Conservation (phyloP, 2,329 filamentous ascomycete genomes). For the Gaeumannomyces tritici region DNA sequence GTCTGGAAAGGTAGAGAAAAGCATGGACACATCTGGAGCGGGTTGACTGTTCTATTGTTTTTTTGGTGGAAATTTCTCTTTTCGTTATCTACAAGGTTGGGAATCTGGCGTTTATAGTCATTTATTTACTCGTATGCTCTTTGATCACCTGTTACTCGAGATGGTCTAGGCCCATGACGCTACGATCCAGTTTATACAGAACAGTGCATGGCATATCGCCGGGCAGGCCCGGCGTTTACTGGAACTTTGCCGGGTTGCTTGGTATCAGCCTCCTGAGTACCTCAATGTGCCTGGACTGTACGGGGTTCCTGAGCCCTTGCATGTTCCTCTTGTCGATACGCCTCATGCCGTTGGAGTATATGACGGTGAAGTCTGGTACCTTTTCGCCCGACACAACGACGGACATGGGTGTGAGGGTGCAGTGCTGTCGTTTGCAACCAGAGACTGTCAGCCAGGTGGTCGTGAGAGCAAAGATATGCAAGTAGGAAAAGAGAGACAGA, state of each 20-base stretch:
- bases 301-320: slow-evolving; percentile 52
- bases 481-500: background rate
- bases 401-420: slow-evolving; percentile 59
- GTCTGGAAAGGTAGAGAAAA: background rate
- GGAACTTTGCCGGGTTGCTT: slow-evolving; percentile 47
- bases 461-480: background rate
- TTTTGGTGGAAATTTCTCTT: background rate
- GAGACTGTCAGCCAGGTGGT: background rate
- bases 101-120: too few species aligned
- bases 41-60: background rate
- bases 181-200: background rate
- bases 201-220: background rate
- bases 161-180: background rate
- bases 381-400: slow-evolving; percentile 46
- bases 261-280: slow-evolving; percentile 57
- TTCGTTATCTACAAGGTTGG: too few species aligned
- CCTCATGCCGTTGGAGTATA: slow-evolving; percentile 55
- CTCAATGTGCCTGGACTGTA: slow-evolving; percentile 58
- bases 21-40: background rate
- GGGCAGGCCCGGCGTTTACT: slow-evolving; percentile 12
- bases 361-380: slow-evolving; percentile 58
- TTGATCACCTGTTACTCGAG: background rate
- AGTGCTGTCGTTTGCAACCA: slow-evolving; percentile 40
- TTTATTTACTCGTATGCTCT: background rate
- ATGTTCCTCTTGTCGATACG: slow-evolving; percentile 51